Conservation (phyloP, 805 yeast genomes). For the Grigorovia humatica region DNA sequence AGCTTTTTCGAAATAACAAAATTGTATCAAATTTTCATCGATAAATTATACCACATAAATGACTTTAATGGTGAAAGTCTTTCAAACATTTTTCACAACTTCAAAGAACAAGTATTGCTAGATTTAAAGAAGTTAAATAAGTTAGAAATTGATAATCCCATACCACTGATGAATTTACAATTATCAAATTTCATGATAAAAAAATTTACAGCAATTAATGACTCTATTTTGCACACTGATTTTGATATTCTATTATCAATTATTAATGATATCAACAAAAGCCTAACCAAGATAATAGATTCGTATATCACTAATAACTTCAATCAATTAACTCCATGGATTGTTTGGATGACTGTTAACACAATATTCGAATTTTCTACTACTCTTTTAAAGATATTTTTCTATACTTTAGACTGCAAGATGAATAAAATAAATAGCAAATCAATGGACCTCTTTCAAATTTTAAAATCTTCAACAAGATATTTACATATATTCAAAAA, state of each 20-base stretch:
- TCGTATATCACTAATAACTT: slow-evolving; percentile 5
- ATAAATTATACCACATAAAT: background rate
- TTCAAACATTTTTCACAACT: no score
- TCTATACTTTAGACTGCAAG: background rate
- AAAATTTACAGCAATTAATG: slow-evolving; percentile 3
- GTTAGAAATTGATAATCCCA: background rate
- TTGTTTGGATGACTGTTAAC: slow-evolving; percentile 1
- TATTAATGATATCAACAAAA: slow-evolving; percentile 1
- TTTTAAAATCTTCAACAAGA: slow-evolving; percentile 1
- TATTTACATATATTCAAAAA: slow-evolving; percentile 3
- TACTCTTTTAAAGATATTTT: slow-evolving; percentile 1
- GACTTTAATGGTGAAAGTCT: background rate
- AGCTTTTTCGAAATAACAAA: background rate
- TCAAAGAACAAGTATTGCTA: background rate
- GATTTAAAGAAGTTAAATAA: no score
- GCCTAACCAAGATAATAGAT: slow-evolving; percentile 2
- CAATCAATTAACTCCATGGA: slow-evolving; percentile 6
- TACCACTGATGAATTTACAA: background rate
- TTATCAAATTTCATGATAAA: slow-evolving; percentile 1
- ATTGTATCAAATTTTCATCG: background rate
- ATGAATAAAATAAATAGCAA: background rate
- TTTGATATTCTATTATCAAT: slow-evolving; percentile 1
- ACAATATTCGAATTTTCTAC: slow-evolving; percentile 2
- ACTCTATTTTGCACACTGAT: background rate
- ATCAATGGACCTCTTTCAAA: background rate